Evolutionary conservation across 192 early-diverging fungal genomes (phyloP), one percentile per base, ranked within the genome.

Genomic region (Backusella tarrabulga): DNA sequence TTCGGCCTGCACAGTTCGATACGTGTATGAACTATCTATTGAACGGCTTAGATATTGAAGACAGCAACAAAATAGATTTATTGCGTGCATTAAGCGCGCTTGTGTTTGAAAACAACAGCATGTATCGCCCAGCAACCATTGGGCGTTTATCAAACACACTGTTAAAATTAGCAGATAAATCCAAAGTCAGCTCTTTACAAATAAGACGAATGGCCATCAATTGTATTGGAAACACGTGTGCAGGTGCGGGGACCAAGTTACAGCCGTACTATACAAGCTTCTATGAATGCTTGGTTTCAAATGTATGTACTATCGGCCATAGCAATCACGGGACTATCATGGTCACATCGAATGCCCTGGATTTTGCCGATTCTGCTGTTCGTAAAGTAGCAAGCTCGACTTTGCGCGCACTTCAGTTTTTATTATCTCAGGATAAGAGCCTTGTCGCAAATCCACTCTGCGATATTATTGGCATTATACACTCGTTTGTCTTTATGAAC

Each of bases 181-280:
- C 79, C 3, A 63, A 63, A 26, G 68, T 68, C 21, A 77, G 60
- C 63, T 77, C 82, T 1, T 66, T 83, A 9, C 83, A 90, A 70
- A 66, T 81, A 23, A 81, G 88, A n/a, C 76, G 88, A 40, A 91
- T 92, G 88, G 89, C 92, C 1, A 80, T 94, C 72, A 88, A 87
- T 70, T 91, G 91, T 75, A 68, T 94, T n/a, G 90, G 89, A 23
- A 93, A 92, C 70, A 34, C 88, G 21, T 90, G 88, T 52, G 80
- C 84, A n/a, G 87, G 86, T 34, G 88, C 87, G 19, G 92, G 91
- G 15, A 35, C 86, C 6, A 88, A 90, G 29, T 73, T 84, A 42
- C 79, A 83, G 15, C 40, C 66, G 6, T 75, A 86, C 63, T 88
- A 90, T 73, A 79, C 80, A 15, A 35, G 74, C 26, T 85, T 92